Base-by-base conservation (phyloP, 2,329 filamentous ascomycete genomes). In the Penicillium capsulatum region DNA sequence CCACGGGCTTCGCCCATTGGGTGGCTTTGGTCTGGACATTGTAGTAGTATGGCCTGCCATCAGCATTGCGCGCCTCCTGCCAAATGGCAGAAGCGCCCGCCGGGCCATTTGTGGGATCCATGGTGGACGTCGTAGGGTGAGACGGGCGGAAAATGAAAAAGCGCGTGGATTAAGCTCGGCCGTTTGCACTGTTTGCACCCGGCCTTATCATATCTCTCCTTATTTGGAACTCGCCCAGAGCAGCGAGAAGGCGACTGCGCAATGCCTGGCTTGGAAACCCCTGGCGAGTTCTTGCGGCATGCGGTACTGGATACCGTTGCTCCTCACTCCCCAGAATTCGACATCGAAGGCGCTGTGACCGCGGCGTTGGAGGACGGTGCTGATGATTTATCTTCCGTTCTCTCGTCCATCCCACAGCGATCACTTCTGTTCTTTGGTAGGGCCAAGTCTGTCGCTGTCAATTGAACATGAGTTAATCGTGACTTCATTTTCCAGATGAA, bases 1-100 rank as follows among this genome's bases (percentile, higher is more conserved):
- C 92, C 59, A 85, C 79, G 3, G 92, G 94, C 70, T 96, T 97
- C 28, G 81, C 83, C 92, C 92, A 98, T 77, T 90, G 84, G 20
- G 92, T 97, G 48, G 77, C 79, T 62, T 94, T 94, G 11, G 89
- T 95, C 45, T 80, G 69, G 9, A 81, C 70, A 63, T 98, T 94
- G 73, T 90, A 94, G 65, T 94, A 98, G 66, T 98, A 98, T 32
- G 81, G 75, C 53, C 86, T 81, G 50, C 90, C 91, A 59, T 95
- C 89, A 2, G 81, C 71, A 52, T 84, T 86, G 54, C 81, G 83
- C 53, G 86, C 83, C 65, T 92, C 86, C 65, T 86, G 82, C 90
- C 90, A 96, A 30, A 77, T 62, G 40, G 73, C 66, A 36, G 75
- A 71, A 47, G 73, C 51, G n/a, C 51, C 61, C 34, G 62, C 70